Base-by-base conservation (phyloP, 1,284 basidiomycete genomes). In the Polyporus tsugae region DNA sequence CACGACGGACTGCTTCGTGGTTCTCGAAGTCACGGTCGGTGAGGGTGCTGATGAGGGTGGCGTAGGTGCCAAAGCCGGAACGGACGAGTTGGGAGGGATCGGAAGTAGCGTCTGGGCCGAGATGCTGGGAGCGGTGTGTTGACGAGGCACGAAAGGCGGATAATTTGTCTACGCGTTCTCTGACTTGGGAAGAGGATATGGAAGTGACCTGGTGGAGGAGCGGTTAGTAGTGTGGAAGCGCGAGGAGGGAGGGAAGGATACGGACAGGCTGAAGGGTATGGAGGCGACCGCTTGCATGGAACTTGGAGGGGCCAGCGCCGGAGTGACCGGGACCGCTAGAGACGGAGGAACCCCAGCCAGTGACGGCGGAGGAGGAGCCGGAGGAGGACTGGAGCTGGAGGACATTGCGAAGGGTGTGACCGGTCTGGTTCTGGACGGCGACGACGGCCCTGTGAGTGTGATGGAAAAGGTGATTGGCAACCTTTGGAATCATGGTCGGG, bases 11-110 rank as follows among this genome's bases (percentile, higher is more conserved):
- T 0, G 86, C 83, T 19, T 78, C 78, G 46, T 85, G 80, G 4
- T 95, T 85, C 75, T 97, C 94, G 10, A 81, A 77, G 74, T 97
- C 95, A 46, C 95, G 90, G 36, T 86, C 82, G 29, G 89, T 89
- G 67, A 98, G 86, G 0, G 89, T 90, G 1, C 80, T 77, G 70
- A 98, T 90, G 63, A 97, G 84, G 42, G 82, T 80, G n/a, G 84
- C 78, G 77, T 95, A 96, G 0, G 95, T 96, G 46, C 80, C 76
- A 13, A 82, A 75, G 72, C 72, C 72, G 33, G 69, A 68, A 22
- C 65, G 70, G 53, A 69, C 68, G 64, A 70, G 68, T 36, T 67
- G 72, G 29, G 72, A 67, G 0, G 72, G 39, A 33, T 70, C 70
- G 2, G 67, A 66, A 15, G 71, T 52, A 7, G 72, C 2, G 6